Conservation (phyloP, 148 eudicot genomes). For the Chenopodium berlandieri region DNA sequence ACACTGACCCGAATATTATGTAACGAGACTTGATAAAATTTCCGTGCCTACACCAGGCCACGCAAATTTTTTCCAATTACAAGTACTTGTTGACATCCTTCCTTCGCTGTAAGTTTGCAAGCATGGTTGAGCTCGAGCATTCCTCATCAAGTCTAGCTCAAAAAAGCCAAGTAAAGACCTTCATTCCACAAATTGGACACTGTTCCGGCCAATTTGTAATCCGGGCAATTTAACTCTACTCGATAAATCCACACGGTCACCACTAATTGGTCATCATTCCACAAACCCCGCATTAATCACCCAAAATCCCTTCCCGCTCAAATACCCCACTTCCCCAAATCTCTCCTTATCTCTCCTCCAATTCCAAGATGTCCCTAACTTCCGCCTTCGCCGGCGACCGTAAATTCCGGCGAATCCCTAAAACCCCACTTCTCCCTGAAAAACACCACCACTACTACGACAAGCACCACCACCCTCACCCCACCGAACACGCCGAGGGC, state of each 20-base stretch:
- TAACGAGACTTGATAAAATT: too few species aligned
- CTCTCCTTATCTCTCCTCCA: background rate
- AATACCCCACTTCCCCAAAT: background rate
- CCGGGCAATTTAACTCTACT: background rate
- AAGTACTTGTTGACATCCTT: too few species aligned
- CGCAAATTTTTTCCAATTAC: too few species aligned
- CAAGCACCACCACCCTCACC: background rate
- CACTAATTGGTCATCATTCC: slow-evolving; percentile 1
- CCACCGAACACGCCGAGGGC: background rate
- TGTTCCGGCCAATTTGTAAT: too few species aligned
- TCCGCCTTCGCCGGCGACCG: slow-evolving; percentile 16
- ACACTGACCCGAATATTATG: too few species aligned
- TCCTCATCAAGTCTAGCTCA: too few species aligned
- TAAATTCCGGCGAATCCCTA: slow-evolving; percentile 46
- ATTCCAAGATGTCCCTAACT: slow-evolving; percentile 9
- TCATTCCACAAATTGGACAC: too few species aligned
- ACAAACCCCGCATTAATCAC: background rate
- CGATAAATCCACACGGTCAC: background rate
- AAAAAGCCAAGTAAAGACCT: too few species aligned
- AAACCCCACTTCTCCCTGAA: slow-evolving; percentile 38
- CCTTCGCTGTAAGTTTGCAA: too few species aligned
- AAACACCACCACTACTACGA: slow-evolving; percentile 28
- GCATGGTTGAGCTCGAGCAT: too few species aligned
- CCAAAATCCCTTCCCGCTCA: slow-evolving; percentile 15
- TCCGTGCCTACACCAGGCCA: too few species aligned